Evolutionary conservation across 225 moss, liverwort and hornwort genomes (phyloP), one percentile per base, ranked within the genome.

Genomic region (Thuidium tamariscinum): DNA sequence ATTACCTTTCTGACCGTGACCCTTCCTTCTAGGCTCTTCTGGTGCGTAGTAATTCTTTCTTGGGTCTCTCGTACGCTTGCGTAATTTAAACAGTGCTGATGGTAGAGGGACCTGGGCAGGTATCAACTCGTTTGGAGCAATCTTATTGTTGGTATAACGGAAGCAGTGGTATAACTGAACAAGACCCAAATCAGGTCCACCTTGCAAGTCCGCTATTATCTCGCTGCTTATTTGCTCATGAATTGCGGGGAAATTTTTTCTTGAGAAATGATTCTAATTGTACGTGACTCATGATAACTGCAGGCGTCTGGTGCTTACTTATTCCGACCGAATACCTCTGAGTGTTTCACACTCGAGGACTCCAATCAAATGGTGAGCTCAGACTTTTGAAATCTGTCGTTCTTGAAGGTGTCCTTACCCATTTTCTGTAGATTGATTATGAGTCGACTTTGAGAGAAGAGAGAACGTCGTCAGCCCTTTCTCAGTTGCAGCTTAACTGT

Each of bases 61-160:
- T 73, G 84, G 44, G 11, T n/a, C 68, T 74, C 65, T 30, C n/a
- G 26, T 79, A 48, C 39, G 57, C 41, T 74, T 83, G 54, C 34
- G 71, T 75, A 20, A 67, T 59, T 52, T 83, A 68, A 29, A 4
- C 63, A 77, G 84, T 74, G 79, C 86, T 88, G 78, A 92, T 86
- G 73, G 61, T 77, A 73, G 55, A 82, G 34, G 30, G 73, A 62
- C 80, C 21, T 84, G 86, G 60, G 56, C 93, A 97, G 98, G 85
- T 85, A 82, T 87, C 89, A 77, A 93, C 92, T 81, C 88, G 82
- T 90, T 82, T 99, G 80, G 92, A 93, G 41, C 99, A 97, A 89
- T 91, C 94, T 27, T 99, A 97, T 87, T 99, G 99, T 89, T 97
- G 99, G 99, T 99, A 97, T 88, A 99, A 95, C 82, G 96, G 94